These are phyloP conservation scores for Cutaneotrichosporon dermatis DNA, from an alignment of 1,284 basidiomycete genomes.

Conservation along the genomic window DNA sequence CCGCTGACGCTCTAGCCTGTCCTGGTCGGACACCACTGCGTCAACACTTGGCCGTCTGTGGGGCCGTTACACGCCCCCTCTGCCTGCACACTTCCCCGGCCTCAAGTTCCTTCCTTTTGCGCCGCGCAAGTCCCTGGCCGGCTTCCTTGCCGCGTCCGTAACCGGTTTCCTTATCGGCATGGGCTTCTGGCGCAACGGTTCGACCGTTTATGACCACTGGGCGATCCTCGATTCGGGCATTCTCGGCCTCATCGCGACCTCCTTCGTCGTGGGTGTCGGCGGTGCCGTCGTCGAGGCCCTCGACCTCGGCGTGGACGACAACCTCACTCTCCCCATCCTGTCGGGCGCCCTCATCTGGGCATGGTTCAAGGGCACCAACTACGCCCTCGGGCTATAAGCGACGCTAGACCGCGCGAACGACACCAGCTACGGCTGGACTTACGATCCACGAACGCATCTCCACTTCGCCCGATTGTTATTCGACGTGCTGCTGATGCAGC, in stretches of 20 bases:
- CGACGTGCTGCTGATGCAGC: neutral
- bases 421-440: neutral
- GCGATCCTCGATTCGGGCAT: conserved; percentile 41
- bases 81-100: conserved; percentile 57
- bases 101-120: conserved; percentile 41
- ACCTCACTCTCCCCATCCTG: conserved; percentile 86
- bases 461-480: neutral
- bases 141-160: conserved; percentile 76
- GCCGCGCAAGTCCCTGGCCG: conserved; percentile 61
- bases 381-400: conserved; percentile 14
- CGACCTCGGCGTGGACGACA: conserved; percentile 89
- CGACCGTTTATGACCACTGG: conserved; percentile 52
- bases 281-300: conserved; percentile 78
- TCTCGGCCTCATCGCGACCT: conserved; percentile 57
- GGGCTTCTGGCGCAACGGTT: conserved; percentile 66
- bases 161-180: conserved; percentile 70
- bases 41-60: conserved; percentile 87
- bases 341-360: conserved; percentile 74
- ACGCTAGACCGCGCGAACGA: neutral
- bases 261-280: conserved; percentile 66
- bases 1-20: conserved; percentile 58
- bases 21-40: conserved; percentile 95
- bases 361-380: conserved; percentile 43
- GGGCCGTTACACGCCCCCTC: conserved; percentile 68
- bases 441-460: neutral